Evolutionary conservation across 257 asterid species (phyloP).

Genomic region (Solanum clarkiae): DNA sequence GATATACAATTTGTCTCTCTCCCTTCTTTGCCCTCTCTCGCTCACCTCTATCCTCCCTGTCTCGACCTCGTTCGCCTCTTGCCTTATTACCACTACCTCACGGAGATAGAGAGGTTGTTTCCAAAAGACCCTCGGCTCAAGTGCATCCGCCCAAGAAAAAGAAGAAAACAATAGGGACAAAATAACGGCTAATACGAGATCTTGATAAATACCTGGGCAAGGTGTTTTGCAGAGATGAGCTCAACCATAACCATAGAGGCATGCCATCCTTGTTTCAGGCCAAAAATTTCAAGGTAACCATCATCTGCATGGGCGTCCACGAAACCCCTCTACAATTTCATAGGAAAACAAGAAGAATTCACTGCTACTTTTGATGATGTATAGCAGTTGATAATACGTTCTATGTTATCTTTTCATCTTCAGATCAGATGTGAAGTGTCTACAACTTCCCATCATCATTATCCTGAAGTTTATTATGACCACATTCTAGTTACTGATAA

Average conservation of each 20-base stretch:
- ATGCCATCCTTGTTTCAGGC: constrained; percentile 93
- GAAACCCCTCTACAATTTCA: constrained; percentile 52
- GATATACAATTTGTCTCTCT: no score
- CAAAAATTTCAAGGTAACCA: constrained; percentile 62
- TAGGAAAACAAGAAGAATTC: neutral
- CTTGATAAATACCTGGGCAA: constrained; percentile 58
- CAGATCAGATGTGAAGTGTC: neutral
- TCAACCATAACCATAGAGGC: constrained; percentile 94
- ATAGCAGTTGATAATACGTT: neutral
- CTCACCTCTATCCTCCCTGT: no score
- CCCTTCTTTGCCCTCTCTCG: no score
- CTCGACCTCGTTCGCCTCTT: no score
- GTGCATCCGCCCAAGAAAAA: no score
- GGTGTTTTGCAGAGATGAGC: constrained; percentile 73
- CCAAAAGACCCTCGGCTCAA: no score
- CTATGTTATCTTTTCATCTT: neutral
- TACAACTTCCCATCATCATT: neutral
- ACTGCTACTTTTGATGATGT: neutral
- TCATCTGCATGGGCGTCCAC: constrained; percentile 75
- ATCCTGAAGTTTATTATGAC: neutral
- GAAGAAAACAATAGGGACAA: no score
- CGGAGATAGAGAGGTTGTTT: no score
- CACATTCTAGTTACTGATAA: neutral
- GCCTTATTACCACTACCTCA: no score
- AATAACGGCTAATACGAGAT: neutral